These are phyloP conservation scores for Prototheca wickerhamii DNA, from an alignment of 163 green algal species.

Conservation along the genomic window DNA sequence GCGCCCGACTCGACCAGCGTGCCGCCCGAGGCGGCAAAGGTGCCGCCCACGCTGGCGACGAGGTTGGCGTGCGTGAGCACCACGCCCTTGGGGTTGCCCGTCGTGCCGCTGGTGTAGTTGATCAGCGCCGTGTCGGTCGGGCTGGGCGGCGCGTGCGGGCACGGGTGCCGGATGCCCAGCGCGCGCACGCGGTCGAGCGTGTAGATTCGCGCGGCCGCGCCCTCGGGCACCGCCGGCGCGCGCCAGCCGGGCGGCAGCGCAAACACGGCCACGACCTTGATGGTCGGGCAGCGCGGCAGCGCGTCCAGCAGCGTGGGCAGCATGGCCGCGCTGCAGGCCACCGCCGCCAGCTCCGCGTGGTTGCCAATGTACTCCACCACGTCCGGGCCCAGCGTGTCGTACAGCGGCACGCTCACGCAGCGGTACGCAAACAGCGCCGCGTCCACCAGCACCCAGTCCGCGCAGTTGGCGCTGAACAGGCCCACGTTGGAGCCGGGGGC, in stretches of 20 bases:
- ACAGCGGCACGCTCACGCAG: constrained; percentile 79
- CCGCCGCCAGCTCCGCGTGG: constrained; percentile 36
- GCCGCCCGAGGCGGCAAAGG: background rate
- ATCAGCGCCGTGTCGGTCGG: constrained; percentile 76
- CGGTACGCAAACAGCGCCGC: constrained; percentile 65
- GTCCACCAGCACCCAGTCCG: constrained; percentile 91
- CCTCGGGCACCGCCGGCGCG: constrained; percentile 18
- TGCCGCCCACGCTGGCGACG: constrained; percentile 62
- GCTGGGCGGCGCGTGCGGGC: constrained; percentile 63
- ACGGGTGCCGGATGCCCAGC: constrained; percentile 56
- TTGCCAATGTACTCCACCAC: constrained; percentile 90
- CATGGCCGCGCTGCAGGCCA: constrained; percentile 53
- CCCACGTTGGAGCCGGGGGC: constrained; percentile 55
- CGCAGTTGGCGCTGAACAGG: constrained; percentile 81
- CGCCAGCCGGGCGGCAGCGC: constrained; percentile 17
- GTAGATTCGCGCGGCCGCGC: constrained; percentile 29
- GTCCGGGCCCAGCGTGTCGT: constrained; percentile 84
- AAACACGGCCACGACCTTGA: constrained; percentile 71
- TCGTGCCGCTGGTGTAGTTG: constrained; percentile 96
- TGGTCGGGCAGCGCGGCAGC: constrained; percentile 55
- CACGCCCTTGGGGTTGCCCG: constrained; percentile 88
- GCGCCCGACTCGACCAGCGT: background rate
- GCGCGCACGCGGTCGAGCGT: constrained; percentile 61
- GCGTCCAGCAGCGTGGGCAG: constrained; percentile 63
- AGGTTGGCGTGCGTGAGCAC: constrained; percentile 77